Percentiles rank a stretch among this genome's conserved stretches.
phyloP scores from a whole-genome alignment of 495 filamentous ascomycete genomes.

The Hyaloscypha variabilis region DNA sequence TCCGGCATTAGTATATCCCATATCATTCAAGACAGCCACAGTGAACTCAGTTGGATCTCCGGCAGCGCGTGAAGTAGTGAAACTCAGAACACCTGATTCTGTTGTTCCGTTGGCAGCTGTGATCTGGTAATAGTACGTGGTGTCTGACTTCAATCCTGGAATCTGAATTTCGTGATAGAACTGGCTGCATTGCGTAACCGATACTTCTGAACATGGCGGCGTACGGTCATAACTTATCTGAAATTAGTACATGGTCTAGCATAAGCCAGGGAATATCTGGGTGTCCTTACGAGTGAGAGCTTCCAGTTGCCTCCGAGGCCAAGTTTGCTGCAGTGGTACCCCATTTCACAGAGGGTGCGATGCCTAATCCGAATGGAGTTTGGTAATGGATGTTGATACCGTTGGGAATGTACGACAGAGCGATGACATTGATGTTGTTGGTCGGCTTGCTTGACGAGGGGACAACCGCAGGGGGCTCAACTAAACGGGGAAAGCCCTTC shows the following conservation, averaged over 20 bases:
- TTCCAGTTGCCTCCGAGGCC: conserved; percentile 37
- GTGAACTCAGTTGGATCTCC: conserved; percentile 46
- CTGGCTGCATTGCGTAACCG: conserved; percentile 52
- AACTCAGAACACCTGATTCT: conserved; percentile 36
- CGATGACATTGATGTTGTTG: conserved; percentile 59
- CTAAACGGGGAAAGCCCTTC: conserved; percentile 52
- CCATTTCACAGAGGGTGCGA: conserved; percentile 43
- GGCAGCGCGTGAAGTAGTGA: conserved; percentile 40
- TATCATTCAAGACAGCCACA: conserved; percentile 50
- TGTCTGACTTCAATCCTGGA: conserved; percentile 39
- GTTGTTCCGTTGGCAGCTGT: conserved; percentile 44
- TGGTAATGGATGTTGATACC: conserved; percentile 58
- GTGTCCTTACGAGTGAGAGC: conserved; percentile 36
- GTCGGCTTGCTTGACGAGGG: conserved; percentile 41
- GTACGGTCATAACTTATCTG: conserved; percentile 49
- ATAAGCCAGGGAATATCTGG: background rate
- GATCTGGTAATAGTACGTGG: conserved; percentile 51
- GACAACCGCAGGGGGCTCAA: conserved; percentile 57
- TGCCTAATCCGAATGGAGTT: conserved; percentile 53
- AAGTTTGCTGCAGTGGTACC: conserved; percentile 38
- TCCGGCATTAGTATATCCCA: conserved; percentile 47
- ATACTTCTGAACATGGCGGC: conserved; percentile 49
- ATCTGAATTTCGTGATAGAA: conserved; percentile 49
- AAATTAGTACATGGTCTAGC: background rate
- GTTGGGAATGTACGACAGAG: conserved; percentile 48